Evolutionary conservation across 2,329 filamentous ascomycete genomes (phyloP).

Genomic region (Amesomyces nigricolor): DNA sequence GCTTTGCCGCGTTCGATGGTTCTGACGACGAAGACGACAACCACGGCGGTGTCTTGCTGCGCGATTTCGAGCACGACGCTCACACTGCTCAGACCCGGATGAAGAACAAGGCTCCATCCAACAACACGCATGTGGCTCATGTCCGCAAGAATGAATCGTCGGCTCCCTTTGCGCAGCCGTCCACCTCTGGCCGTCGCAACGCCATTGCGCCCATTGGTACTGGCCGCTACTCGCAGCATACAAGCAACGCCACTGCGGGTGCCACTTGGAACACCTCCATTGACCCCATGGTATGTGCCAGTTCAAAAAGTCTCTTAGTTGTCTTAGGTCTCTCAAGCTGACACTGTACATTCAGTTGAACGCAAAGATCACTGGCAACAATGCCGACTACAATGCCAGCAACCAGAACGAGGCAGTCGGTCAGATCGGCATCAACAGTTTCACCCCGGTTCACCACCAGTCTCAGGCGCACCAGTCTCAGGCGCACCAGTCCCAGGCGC

Average conservation of each 20-base stretch:
- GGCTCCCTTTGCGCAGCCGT: background rate
- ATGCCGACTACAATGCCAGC: background rate
- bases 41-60: constrained; percentile 16
- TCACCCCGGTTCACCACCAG: background rate
- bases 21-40: constrained; percentile 9
- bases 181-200: background rate
- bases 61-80: constrained; percentile 13
- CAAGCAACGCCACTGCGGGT: background rate
- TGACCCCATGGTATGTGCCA: background rate
- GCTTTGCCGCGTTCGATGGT: constrained; percentile 2
- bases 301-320: background rate
- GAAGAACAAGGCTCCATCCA: background rate
- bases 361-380: background rate
- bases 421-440: background rate
- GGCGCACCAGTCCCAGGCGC: background rate
- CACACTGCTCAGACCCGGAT: background rate
- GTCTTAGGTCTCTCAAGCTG: background rate
- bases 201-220: constrained; percentile 14
- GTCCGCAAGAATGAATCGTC: background rate
- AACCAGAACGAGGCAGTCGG: background rate
- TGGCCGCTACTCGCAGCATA: background rate
- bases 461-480: background rate
- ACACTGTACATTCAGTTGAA: background rate
- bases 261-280: background rate
- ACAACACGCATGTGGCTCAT: background rate